Base-by-base conservation (phyloP, 306 rosid genomes). In the Pyrus bretschneideri region DNA sequence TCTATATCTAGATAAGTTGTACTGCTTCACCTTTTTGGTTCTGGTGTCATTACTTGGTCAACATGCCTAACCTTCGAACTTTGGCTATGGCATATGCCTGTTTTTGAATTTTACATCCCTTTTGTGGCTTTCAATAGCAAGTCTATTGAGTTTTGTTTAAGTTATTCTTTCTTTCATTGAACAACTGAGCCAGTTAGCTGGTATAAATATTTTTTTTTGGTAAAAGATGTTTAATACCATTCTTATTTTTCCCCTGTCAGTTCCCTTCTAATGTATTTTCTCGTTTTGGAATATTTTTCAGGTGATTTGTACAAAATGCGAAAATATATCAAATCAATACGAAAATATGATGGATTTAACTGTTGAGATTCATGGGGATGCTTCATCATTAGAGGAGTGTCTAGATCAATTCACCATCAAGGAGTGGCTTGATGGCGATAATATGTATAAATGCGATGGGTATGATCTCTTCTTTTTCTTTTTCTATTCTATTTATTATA, bases 261-360 rank as follows among this genome's bases (percentile, higher is more conserved):
- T 79, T 40, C 23, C 40, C 29, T 22, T 55, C 69, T 60, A 61
- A 57, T 14, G 19, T 51, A 44, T 40, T 61, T 42, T 21, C 30
- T 49, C 25, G 5, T 74, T 49, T 57, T 75, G 67, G 30, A 62
- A 68, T 21, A 27, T 31, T 45, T 81, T 77, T 64, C 78, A 95
- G 99, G 99, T 96, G 65, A 82, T 88, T 76, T 96, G 99, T 87
- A 87, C 97, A 67, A 77, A 85, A 60, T 96, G 99, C 78, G 72
- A 86, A 6, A 91, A 91, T 77, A 74, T 82, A 76, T 96, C 99
- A 74, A 96, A 91, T 75, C 97, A 89, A 75, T 91, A 87, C 75
- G 99, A 96, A 79, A 88, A 84, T 86, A 96, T 96, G 99, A 90
- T 96, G 99, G 99, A 96, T 84, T 87, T 96, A 82, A 91, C 98